Percentiles rank a stretch among this genome's conserved stretches.
Conservation (phyloP, 2,329 filamentous ascomycete species). For the Rutstroemia sp. region DNA sequence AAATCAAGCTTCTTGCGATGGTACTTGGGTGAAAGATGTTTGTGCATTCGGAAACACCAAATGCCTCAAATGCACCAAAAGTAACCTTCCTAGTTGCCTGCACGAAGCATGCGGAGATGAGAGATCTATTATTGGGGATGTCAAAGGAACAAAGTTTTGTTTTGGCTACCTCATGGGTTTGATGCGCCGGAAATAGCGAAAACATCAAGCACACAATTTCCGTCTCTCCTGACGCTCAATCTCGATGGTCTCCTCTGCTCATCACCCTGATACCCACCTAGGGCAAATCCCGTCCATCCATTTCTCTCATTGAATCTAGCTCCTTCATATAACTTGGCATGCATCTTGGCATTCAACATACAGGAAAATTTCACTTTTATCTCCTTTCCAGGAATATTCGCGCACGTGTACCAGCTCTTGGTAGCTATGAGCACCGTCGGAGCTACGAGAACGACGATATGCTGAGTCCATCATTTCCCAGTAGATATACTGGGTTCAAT, state of each 20-base stretch:
- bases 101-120: no score
- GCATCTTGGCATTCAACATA: not conserved
- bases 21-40: no score
- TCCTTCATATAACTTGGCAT: not conserved
- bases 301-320: not conserved
- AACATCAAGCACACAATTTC: not conserved
- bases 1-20: no score
- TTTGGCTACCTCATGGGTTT: no score
- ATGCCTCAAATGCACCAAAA: no score
- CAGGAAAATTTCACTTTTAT: not conserved
- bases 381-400: conserved; percentile 1
- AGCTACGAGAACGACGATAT: not conserved
- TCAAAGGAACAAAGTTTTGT: no score
- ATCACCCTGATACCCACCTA: not conserved
- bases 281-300: not conserved
- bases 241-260: not conserved
- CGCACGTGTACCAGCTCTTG: not conserved
- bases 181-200: no score
- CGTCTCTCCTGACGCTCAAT: not conserved
- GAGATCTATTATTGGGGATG: no score
- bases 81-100: no score
- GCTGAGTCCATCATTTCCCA: not conserved
- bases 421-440: not conserved
- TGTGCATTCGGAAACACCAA: no score
- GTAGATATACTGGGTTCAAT: not conserved